phyloP scores from a whole-genome alignment of 352 stramenopile species.

The Pythium phragmitis region DNA sequence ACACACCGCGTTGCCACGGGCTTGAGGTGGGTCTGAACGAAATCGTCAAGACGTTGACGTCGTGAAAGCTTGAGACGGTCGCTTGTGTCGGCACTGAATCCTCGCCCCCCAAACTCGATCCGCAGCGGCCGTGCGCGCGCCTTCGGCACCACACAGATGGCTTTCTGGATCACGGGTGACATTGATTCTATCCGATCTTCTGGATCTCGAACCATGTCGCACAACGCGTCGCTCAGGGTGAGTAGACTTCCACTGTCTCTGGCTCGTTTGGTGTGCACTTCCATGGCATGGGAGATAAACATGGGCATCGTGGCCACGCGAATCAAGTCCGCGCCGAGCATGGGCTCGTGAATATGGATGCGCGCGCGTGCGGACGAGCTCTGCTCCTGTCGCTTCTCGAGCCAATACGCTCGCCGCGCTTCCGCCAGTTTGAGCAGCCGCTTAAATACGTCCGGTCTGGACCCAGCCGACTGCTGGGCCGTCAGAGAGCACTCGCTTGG shows the following conservation, averaged over 20 bases:
- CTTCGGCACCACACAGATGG: constrained; percentile 75
- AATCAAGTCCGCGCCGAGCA: constrained; percentile 49
- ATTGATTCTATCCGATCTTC: constrained; percentile 46
- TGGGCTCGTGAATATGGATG: constrained; percentile 32
- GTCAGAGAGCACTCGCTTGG: constrained; percentile 13
- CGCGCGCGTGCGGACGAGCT: background rate
- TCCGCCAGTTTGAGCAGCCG: constrained; percentile 8
- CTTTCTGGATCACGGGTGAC: constrained; percentile 49
- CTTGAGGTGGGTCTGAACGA: constrained; percentile 24
- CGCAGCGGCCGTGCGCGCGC: constrained; percentile 42
- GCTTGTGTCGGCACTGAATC: constrained; percentile 32
- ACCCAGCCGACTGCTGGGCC: background rate
- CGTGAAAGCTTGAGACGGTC: constrained; percentile 36
- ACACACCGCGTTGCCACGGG: constrained; percentile 43
- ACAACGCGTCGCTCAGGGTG: constrained; percentile 36
- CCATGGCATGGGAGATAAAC: constrained; percentile 76
- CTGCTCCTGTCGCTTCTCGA: constrained; percentile 7
- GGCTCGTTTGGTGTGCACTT: constrained; percentile 44
- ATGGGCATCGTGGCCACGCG: constrained; percentile 48
- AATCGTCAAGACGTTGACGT: constrained; percentile 23
- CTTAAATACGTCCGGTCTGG: constrained; percentile 14
- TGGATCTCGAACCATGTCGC: constrained; percentile 45
- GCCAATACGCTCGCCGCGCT: constrained; percentile 9
- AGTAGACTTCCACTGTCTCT: constrained; percentile 5
- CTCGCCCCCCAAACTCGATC: constrained; percentile 41